Conservation (phyloP, 2,329 filamentous ascomycete species). For the Aspergillus sp. region DNA sequence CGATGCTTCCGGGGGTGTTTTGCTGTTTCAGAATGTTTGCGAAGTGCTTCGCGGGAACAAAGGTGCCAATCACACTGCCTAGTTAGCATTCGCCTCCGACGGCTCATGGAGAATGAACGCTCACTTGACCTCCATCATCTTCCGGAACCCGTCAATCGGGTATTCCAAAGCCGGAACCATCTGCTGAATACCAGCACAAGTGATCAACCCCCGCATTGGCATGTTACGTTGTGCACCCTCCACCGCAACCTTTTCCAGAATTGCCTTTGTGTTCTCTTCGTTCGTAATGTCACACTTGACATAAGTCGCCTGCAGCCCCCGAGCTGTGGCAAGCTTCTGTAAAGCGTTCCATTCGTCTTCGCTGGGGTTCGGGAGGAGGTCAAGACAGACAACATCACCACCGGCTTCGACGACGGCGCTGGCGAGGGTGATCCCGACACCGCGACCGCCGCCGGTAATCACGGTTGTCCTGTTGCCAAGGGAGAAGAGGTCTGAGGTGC, state of each 20-base stretch:
- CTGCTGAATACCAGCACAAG: slow-evolving; percentile 47
- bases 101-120: not conserved
- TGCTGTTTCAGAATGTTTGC: slow-evolving; percentile 50
- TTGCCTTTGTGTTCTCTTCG: slow-evolving; percentile 32
- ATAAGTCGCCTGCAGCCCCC: slow-evolving; percentile 34
- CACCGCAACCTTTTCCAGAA: slow-evolving; percentile 32
- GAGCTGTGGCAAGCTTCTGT: slow-evolving; percentile 35
- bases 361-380: slow-evolving; percentile 32
- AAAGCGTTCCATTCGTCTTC: slow-evolving; percentile 38
- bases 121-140: slow-evolving; percentile 30
- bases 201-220: slow-evolving; percentile 28
- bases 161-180: slow-evolving; percentile 44
- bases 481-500: slow-evolving; percentile 36
- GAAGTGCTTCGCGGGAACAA: slow-evolving; percentile 27
- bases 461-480: slow-evolving; percentile 34
- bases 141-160: slow-evolving; percentile 29
- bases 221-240: slow-evolving; percentile 11
- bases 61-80: slow-evolving; percentile 27
- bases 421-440: slow-evolving; percentile 46
- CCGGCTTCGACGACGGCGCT: slow-evolving; percentile 46
- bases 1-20: slow-evolving; percentile 52
- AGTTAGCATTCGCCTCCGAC: not conserved
- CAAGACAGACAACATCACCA: slow-evolving; percentile 45
- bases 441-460: slow-evolving; percentile 48
- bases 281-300: slow-evolving; percentile 44